Base-by-base conservation (phyloP, 1,284 basidiomycete genomes). In the Coriolopsis trogii region DNA sequence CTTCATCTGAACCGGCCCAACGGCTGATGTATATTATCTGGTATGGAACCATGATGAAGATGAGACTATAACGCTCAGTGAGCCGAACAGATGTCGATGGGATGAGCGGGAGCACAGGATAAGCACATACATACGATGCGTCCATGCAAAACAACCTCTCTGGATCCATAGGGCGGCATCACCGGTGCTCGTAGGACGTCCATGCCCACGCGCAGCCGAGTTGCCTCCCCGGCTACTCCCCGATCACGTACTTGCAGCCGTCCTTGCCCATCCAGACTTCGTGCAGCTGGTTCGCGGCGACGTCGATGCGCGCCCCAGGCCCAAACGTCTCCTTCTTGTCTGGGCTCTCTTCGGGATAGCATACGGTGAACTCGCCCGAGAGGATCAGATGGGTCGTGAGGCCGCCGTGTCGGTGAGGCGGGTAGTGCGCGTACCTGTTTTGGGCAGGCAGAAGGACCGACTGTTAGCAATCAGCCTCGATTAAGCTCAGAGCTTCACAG, bases 171-270 rank as follows among this genome's bases (percentile, higher is more conserved):
- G n/a, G n/a, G n/a, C n/a, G n/a, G n/a, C n/a, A n/a, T n/a, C n/a
- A n/a, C n/a, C n/a, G n/a, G n/a, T n/a, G n/a, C n/a, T n/a, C n/a
- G n/a, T n/a, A n/a, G n/a, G n/a, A n/a, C n/a, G n/a, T n/a, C n/a
- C n/a, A n/a, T n/a, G n/a, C n/a, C n/a, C n/a, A n/a, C n/a, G n/a
- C n/a, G n/a, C n/a, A n/a, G n/a, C n/a, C n/a, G n/a, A n/a, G n/a
- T n/a, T n/a, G n/a, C n/a, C n/a, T n/a, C n/a, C n/a, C n/a, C n/a
- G n/a, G n/a, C 26, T 46, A 68, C 51, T 70, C 68, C 6, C 69
- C 68, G 26, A 70, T 67, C 36, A 70, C 66, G 51, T 68, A 67
- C 26, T 63, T 70, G 51, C 69, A 70, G 15, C 67, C 68, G 24
- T 65, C 58, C 25, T 59, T 53, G 13, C 68, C 68, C 41, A 70